Conservation (phyloP, 2,329 filamentous ascomycete genomes). For the Samsoniella hepiali region DNA sequence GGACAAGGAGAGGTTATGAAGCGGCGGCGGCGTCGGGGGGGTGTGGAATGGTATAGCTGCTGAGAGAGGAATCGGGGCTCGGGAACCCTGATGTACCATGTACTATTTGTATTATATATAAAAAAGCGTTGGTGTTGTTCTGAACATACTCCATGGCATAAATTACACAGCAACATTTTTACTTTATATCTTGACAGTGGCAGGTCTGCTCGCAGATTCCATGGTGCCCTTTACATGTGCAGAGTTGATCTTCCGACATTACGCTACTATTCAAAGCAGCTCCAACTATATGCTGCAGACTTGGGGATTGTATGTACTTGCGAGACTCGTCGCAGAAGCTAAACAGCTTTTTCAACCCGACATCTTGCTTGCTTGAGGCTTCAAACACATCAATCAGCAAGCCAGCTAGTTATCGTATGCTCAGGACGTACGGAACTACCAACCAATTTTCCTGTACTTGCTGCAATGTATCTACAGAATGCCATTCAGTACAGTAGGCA, state of each 20-base stretch:
- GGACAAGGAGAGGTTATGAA: slow-evolving; percentile 50
- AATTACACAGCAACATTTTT: background rate
- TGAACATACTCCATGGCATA: background rate
- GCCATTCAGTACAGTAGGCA: no score
- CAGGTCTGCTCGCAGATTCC: no score
- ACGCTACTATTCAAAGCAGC: no score
- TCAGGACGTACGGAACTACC: no score
- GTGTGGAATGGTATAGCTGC: background rate
- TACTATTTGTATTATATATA: slow-evolving; percentile 11
- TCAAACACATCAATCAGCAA: no score
- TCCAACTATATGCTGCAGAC: no score
- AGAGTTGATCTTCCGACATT: no score
- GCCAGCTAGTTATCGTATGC: no score
- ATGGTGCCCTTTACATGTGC: no score
- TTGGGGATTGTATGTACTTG: background rate
- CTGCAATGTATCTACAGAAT: no score
- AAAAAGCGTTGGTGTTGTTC: background rate
- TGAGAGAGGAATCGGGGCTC: background rate
- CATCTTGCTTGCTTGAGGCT: background rate
- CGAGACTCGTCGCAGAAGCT: background rate
- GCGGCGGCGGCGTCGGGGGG: background rate
- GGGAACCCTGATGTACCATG: background rate
- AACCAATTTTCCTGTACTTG: no score
- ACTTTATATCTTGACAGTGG: no score
- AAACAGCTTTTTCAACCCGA: background rate